Percentiles rank a stretch among this genome's conserved stretches.
phyloP scores from a whole-genome alignment of 768 basidiomycete species.

The Rhodotorula kratochvilovae region DNA sequence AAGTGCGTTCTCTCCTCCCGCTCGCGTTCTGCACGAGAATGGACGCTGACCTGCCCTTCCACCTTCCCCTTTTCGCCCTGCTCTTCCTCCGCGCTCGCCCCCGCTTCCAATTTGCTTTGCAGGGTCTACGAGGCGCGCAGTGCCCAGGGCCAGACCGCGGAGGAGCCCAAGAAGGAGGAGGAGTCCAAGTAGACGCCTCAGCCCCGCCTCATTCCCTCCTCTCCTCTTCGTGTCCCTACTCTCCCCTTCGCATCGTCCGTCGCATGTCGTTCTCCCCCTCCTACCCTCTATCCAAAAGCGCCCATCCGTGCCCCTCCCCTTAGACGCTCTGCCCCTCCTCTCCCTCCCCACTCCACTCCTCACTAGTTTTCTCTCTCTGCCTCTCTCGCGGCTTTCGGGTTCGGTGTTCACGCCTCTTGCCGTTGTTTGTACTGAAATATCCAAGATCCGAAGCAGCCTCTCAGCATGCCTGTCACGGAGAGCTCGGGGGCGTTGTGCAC shows the following conservation, averaged over 20 bases:
- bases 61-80: not conserved
- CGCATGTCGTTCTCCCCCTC: constrained; percentile 13
- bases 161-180: constrained; percentile 16
- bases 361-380: not conserved
- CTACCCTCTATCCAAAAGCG: not conserved
- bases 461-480: too few relatives aligned
- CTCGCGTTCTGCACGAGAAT: too few relatives aligned
- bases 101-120: not conserved
- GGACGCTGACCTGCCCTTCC: not conserved
- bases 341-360: not conserved
- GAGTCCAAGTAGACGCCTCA: constrained; percentile 7
- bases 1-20: not conserved
- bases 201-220: too few relatives aligned
- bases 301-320: not conserved
- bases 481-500: too few relatives aligned
- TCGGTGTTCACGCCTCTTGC: not conserved
- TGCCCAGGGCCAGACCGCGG: not conserved
- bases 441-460: not conserved
- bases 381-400: not conserved
- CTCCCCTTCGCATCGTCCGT: not conserved
- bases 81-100: not conserved
- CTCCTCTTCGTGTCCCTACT: not conserved
- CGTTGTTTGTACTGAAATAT: constrained; percentile 19
- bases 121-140: constrained; percentile 13
- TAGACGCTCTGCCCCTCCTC: not conserved